Conservation (phyloP, 805 yeast genomes). For the Soucietia sequanensis region DNA sequence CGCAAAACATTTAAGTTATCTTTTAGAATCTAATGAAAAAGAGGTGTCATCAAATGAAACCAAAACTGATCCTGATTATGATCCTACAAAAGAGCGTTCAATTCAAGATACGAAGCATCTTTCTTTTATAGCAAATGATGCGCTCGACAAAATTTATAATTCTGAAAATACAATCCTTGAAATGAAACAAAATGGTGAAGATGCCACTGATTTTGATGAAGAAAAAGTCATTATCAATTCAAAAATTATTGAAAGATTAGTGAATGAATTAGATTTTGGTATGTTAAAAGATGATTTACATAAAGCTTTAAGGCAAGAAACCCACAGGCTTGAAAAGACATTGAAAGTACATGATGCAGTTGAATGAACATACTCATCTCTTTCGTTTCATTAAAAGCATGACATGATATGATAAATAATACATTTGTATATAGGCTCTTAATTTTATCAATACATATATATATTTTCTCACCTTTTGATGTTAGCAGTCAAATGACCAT, state of each 20-base stretch:
- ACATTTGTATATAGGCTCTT: background rate
- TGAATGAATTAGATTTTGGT: slow-evolving; percentile 44
- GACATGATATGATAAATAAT: too few species aligned
- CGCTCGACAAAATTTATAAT: slow-evolving; percentile 18
- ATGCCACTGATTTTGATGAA: slow-evolving; percentile 9
- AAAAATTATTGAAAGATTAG: slow-evolving; percentile 44
- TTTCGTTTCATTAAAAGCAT: too few species aligned
- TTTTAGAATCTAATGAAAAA: slow-evolving; percentile 37
- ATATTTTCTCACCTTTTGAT: background rate
- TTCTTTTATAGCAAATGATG: slow-evolving; percentile 12
- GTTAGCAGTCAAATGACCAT: too few species aligned
- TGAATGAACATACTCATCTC: too few species aligned
- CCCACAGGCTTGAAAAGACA: slow-evolving; percentile 13
- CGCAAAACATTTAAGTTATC: slow-evolving; percentile 59
- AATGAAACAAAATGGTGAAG: slow-evolving; percentile 6
- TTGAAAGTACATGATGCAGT: slow-evolving; percentile 16
- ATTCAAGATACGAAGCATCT: slow-evolving; percentile 21
- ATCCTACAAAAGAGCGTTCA: too few species aligned
- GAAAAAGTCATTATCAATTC: slow-evolving; percentile 46
- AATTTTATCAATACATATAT: background rate
- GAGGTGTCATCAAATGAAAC: slow-evolving; percentile 1
- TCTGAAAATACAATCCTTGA: slow-evolving; percentile 7
- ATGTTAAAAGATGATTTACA: slow-evolving; percentile 44
- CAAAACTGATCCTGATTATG: background rate
- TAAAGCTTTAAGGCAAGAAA: slow-evolving; percentile 58